A percentile compares a stretch with the other conserved stretches of the same genome.
phyloP scores from a whole-genome alignment of 1,139 yeast species.

The Debaryomyces sp. region DNA sequence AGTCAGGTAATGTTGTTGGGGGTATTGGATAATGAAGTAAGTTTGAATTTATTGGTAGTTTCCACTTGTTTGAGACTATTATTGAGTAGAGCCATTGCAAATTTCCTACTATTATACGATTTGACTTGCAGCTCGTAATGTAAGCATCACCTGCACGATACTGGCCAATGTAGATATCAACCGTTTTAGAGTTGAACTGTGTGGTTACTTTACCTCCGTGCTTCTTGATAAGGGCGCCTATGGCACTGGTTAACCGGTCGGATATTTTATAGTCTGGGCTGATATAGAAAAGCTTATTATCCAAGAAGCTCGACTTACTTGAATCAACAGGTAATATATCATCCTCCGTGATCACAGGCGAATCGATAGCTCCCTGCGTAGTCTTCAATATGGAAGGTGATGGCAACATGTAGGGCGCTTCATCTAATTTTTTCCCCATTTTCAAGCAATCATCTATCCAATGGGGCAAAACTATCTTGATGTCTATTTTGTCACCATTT shows the following conservation, averaged over 20 bases:
- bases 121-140: constrained; percentile 27
- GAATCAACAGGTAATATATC: constrained; percentile 11
- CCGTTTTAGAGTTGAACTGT: constrained; percentile 23
- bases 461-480: constrained; percentile 70
- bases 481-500: constrained; percentile 31
- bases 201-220: constrained; percentile 35
- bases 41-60: constrained; percentile 54
- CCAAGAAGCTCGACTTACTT: constrained; percentile 19
- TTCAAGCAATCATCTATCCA: constrained; percentile 78
- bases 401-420: constrained; percentile 51
- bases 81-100: constrained; percentile 75
- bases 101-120: constrained; percentile 57
- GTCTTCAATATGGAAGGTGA: constrained; percentile 21
- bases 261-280: constrained; percentile 38
- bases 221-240: constrained; percentile 28
- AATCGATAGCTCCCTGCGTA: constrained; percentile 6
- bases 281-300: constrained; percentile 31
- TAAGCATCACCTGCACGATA: constrained; percentile 59
- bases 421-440: constrained; percentile 53
- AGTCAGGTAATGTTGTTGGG: constrained; percentile 48
- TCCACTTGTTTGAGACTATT: constrained; percentile 58
- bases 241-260: constrained; percentile 28
- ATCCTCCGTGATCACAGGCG: constrained; percentile 13
- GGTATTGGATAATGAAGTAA: constrained; percentile 78
- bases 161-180: constrained; percentile 68